Evolutionary conservation across 2,329 filamentous ascomycete genomes (phyloP).

Genomic region (Penicillium crustosum): DNA sequence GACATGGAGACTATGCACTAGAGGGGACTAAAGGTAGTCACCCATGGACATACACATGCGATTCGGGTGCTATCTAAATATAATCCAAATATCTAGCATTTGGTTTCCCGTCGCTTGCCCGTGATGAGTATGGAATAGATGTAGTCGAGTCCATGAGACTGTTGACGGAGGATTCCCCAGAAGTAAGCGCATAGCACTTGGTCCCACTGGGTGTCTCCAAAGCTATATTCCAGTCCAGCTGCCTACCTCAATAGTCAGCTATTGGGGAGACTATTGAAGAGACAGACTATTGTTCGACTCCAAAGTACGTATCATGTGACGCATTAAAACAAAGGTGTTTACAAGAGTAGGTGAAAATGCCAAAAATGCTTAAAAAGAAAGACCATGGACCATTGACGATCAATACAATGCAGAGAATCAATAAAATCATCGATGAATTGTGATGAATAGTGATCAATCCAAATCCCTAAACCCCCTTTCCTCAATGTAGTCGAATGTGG

Average conservation of each 20-base stretch:
- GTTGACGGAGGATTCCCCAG: background rate
- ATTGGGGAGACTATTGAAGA: background rate
- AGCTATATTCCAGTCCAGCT: background rate
- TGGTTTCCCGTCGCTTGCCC: background rate
- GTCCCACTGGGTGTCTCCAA: background rate
- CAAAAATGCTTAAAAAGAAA: background rate
- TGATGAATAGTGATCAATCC: background rate
- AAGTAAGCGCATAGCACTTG: background rate
- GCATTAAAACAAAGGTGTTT: background rate
- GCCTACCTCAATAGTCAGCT: background rate
- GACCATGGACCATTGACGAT: background rate
- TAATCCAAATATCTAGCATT: background rate
- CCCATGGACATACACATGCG: too few relatives aligned
- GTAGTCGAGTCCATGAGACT: background rate
- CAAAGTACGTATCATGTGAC: constrained; percentile 10
- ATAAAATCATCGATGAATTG: background rate
- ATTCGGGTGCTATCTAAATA: background rate
- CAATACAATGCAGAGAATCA: background rate
- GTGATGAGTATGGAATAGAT: background rate
- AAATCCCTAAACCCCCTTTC: constrained; percentile 9
- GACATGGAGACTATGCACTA: background rate
- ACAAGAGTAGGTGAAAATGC: background rate
- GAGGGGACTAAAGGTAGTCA: background rate
- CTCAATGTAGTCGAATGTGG: constrained; percentile 10
- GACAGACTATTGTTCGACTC: background rate